A percentile compares a stretch with the other conserved stretches of the same genome.
Evolutionary conservation across 2,329 filamentous ascomycete genomes (phyloP).

Genomic region (Reticulascus tulasneorum): DNA sequence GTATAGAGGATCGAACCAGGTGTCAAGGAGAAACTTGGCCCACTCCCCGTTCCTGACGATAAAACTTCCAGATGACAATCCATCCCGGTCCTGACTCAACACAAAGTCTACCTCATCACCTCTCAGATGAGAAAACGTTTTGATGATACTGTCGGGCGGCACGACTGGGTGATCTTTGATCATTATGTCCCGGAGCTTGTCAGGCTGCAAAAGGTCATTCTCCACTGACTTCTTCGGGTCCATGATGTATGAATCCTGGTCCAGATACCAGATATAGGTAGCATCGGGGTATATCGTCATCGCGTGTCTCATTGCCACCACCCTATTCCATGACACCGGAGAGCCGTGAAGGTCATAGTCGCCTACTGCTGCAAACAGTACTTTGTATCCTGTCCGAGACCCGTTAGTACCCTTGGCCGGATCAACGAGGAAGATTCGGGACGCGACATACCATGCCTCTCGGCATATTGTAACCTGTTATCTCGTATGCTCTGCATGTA

Average conservation of each 20-base stretch:
- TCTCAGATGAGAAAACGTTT: constrained; percentile 80
- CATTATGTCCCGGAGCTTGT: constrained; percentile 72
- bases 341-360: constrained; percentile 68
- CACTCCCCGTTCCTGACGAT: constrained; percentile 81
- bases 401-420: constrained; percentile 11
- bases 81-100: constrained; percentile 78
- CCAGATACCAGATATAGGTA: constrained; percentile 83
- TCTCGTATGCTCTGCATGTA: constrained; percentile 73
- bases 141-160: constrained; percentile 94
- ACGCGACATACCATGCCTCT: constrained; percentile 69
- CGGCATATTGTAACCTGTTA: constrained; percentile 82
- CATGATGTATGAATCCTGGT: constrained; percentile 85
- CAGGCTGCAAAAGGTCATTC: constrained; percentile 63
- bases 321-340: constrained; percentile 66
- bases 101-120: constrained; percentile 76
- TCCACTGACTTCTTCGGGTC: constrained; percentile 68
- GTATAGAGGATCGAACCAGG: constrained; percentile 95
- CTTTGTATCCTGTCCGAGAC: constrained; percentile 67
- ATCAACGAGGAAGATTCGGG: neutral
- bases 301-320: constrained; percentile 86
- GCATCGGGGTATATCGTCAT: constrained; percentile 74
- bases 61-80: constrained; percentile 73
- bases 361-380: constrained; percentile 73
- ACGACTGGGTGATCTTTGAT: constrained; percentile 82
- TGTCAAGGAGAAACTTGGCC: constrained; percentile 88